These are phyloP conservation scores for Plasmodiophora brassicae DNA, from an alignment of 208 protist species.

Conservation along the genomic window DNA sequence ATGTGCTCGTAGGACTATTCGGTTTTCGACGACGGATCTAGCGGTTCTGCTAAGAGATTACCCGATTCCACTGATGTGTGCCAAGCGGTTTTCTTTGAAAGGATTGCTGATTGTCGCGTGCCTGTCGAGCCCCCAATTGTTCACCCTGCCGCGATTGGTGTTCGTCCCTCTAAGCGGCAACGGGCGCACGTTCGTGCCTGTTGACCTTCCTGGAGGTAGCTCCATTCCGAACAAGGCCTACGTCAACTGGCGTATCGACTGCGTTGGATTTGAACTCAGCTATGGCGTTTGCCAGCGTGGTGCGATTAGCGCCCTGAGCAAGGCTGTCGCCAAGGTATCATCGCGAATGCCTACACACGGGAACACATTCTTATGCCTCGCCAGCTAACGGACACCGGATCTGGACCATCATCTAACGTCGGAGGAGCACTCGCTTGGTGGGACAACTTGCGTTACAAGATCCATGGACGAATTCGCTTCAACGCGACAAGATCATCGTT, in stretches of 20 bases:
- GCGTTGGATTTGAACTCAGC: not conserved
- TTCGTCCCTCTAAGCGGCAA: not conserved
- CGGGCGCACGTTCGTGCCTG: not conserved
- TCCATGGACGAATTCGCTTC: not conserved
- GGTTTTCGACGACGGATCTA: not conserved
- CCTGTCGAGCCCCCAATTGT: not conserved
- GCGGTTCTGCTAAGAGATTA: not conserved
- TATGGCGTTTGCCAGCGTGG: constrained; percentile 7
- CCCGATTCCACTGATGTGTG: not conserved
- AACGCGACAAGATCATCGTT: not conserved
- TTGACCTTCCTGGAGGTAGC: not conserved
- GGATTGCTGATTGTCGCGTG: not conserved
- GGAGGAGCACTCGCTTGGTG: not conserved
- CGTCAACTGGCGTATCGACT: not conserved
- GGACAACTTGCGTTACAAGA: not conserved
- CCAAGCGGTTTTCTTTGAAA: not conserved
- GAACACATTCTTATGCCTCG: too few species aligned
- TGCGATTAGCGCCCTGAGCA: not conserved
- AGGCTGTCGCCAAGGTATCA: not conserved
- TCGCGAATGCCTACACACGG: too few species aligned
- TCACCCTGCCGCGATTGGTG: not conserved
- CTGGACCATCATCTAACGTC: not conserved
- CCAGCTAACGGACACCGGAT: too few species aligned
- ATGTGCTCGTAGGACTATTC: not conserved
- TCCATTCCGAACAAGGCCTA: not conserved